These are phyloP conservation scores for Populus hybrid DNA, from an alignment of 441 rosid species.

Conservation along the genomic window DNA sequence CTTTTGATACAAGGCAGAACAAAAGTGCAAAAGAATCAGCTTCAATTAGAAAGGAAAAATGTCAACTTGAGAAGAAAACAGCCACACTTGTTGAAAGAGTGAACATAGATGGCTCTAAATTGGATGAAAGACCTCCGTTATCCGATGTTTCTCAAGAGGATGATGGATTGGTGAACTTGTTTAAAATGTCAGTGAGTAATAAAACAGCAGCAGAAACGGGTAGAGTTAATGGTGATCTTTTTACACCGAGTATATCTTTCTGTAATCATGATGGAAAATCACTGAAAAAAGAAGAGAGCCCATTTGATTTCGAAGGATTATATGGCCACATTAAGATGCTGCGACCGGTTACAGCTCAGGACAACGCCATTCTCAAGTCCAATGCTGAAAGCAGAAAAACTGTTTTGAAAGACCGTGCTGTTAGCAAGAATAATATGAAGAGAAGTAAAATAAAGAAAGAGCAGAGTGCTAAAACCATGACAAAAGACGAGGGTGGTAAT, in stretches of 20 bases:
- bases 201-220: neutral
- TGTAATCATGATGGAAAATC: neutral
- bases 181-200: neutral
- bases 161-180: neutral
- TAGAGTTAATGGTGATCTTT: neutral
- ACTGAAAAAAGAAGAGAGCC: constrained; percentile 2
- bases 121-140: neutral
- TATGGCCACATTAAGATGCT: constrained; percentile 10
- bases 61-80: constrained; percentile 1
- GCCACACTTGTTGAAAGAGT: neutral
- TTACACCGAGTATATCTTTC: constrained; percentile 1
- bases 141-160: neutral
- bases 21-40: neutral
- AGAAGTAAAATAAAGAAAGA: constrained; percentile 9
- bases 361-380: neutral
- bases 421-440: constrained; percentile 4
- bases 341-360: neutral
- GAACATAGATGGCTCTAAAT: neutral
- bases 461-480: neutral
- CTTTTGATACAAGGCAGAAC: neutral
- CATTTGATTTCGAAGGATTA: neutral
- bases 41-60: neutral
- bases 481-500: neutral
- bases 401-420: neutral
- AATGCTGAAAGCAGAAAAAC: constrained; percentile 13